Base-by-base conservation (phyloP, 2,329 filamentous ascomycete species). In the Alternaria infectoria region DNA sequence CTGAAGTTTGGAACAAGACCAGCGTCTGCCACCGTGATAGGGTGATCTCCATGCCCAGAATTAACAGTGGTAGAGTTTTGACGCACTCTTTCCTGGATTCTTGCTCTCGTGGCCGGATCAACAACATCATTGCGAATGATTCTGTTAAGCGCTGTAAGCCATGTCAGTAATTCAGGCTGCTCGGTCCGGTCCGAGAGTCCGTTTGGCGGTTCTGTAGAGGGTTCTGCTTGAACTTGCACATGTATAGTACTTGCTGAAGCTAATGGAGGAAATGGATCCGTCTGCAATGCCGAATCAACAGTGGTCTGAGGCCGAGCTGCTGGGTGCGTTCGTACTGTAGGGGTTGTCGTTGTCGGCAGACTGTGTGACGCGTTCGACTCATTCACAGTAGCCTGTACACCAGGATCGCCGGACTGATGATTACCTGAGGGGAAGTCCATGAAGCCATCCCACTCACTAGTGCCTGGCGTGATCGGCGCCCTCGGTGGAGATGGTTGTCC, bases 1-100 rank as follows among this genome's bases (percentile, higher is more conserved):
- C 68, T 73, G 51, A 76, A 76, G 47, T 74, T 75, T 6, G 73
- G 71, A 11, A 75, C 70, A 9, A 74, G 59, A 4, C 57, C 62
- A 10, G 61, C 59, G 26, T 64, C 56, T 2, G 19, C 4, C 15
- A 62, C 45, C 3, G 57, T 45, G 10, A 66, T 13, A 11, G 26
- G 10, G 2, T 45, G 26, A 7, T 62, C 40, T 40, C 9, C 21
- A 10, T 61, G 12, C 26, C 21, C 26, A 17, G 25, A n/a, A 17
- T 28, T 54, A 25, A 45, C 36, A 10, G 4, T 50, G 15, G 11
- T 46, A 13, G 23, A 54, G 13, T 45, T 51, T 3, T 10, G 36
- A 26, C 40, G 40, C 11, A 52, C 50, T 23, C 64, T 56, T 3
- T 65, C 55, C 36, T 23, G 40, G 13, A 72, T 51, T 7, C 30